Base-by-base conservation (phyloP, 2,329 filamentous ascomycete species). In the Penicillium capsulatum region DNA sequence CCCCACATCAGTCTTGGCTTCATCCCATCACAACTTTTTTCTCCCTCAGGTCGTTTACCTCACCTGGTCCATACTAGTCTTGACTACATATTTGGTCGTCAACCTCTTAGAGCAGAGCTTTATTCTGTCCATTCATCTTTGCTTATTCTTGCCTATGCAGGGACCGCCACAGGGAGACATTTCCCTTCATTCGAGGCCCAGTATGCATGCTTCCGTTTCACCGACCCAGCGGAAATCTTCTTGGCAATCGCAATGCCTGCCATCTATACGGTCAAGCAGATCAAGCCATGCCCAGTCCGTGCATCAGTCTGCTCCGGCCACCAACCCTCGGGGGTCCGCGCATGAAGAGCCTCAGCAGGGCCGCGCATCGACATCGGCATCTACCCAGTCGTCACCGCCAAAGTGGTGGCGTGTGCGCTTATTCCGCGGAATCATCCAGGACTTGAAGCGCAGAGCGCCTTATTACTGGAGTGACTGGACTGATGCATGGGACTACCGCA, bases 401-500 rank as follows among this genome's bases (percentile, higher is more conserved):
- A 48, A 58, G 59, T 91, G 86, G 86, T 92, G 84, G 83, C 83
- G 77, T 58, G 77, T 90, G 16, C 75, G 74, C 34, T 71, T 84
- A 34, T 91, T 91, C 63, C 79, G 79, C 26, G 88, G 88, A 55
- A 94, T 94, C 79, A 62, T 81, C 42, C 81, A 86, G 58, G 88
- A 94, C 65, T 57, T 94, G 22, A 80, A 80, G 49, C 79, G 86
- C 42, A 72, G 88, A 47, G 75, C 76, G 6, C 88, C 88, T 1
- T 94, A 76, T 60, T 94, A 92, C 59, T 72, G 69, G 66, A 90
- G 83, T 64, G 88, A 94, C 64, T 94, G 85, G 85, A 72, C 62
- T 13, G 88, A 94, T 69, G 88, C 88, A 1, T 92, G 86, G 86
- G 85, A 94, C 60, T 94, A 94, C 69, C 79, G 88, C 38, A 86